Base-by-base conservation (phyloP, 805 yeast genomes). In the Cyberlindnera maritima region DNA sequence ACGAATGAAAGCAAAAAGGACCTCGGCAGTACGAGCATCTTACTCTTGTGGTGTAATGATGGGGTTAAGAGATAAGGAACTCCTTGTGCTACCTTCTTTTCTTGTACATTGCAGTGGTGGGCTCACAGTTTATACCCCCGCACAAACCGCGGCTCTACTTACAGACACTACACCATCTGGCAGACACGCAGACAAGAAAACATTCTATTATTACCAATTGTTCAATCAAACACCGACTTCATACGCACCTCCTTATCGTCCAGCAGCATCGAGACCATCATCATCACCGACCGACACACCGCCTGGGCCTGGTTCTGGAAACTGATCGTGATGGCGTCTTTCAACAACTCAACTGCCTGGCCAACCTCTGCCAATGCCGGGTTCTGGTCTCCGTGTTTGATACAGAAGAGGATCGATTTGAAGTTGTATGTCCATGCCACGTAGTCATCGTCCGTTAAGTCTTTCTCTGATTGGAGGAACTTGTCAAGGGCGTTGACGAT, bases 1-100 rank as follows among this genome's bases (percentile, higher is more conserved):
- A 56, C 38, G 6, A 56, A 37, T 6, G 56, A 55, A 7, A 58
- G 42, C 0, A 53, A 43, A 15, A 50, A 37, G 1, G 46, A 46
- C 13, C 21, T 53, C 1, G 58, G 55, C 4, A 44, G 32, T 4
- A 47, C 6, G 8, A 49, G 45, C 59, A 55, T 55, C n/a, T 7
- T 35, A 9, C 9, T 5, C 9, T 5, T 21, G 25, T 21, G 9
- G 25, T 21, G n/a, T n/a, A n/a, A n/a, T n/a, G n/a, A n/a, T n/a
- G n/a, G 25, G 25, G 25, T 21, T 9, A 6, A 21, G 5, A 9
- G 25, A 21, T 9, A 21, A 9, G 9, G 25, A 21, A 21, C 8
- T 21, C 25, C 25, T 21, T 21, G 8, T 9, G 9, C 8, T 21
- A 6, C 8, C 25, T 9, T 21, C 5, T 21, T 6, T 21, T 21